phyloP scores from a whole-genome alignment of 2,329 filamentous ascomycete genomes.

The Stachybotrys elegans region DNA sequence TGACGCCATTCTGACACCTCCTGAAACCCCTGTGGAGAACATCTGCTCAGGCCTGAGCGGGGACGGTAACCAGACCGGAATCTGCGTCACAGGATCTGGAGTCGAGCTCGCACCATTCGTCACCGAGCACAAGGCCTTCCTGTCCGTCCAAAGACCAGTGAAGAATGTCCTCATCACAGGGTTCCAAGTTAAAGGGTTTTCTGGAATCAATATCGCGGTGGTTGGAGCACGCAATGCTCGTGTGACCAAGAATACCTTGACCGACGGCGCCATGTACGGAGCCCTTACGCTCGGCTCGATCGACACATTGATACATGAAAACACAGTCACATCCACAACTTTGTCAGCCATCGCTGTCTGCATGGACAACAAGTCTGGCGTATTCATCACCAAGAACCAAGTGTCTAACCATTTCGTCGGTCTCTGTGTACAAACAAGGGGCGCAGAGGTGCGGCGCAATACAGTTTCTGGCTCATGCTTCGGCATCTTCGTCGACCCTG shows the following conservation, averaged over 20 bases:
- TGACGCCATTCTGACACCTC: slow-evolving; percentile 20
- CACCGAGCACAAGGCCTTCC: slow-evolving; percentile 24
- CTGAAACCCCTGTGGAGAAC: slow-evolving; percentile 16
- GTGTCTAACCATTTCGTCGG: slow-evolving; percentile 24
- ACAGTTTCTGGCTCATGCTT: slow-evolving; percentile 22
- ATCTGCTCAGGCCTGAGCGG: slow-evolving; percentile 25
- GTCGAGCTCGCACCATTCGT: slow-evolving; percentile 18
- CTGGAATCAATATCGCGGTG: slow-evolving; percentile 29
- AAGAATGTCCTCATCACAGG: slow-evolving; percentile 26
- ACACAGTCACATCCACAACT: slow-evolving; percentile 16
- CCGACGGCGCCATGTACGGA: slow-evolving; percentile 24
- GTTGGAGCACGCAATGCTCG: slow-evolving; percentile 23
- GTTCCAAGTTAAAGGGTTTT: slow-evolving; percentile 25
- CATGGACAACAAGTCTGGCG: slow-evolving; percentile 26
- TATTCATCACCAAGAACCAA: slow-evolving; percentile 20
- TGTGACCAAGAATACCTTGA: slow-evolving; percentile 20
- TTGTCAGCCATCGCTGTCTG: slow-evolving; percentile 25
- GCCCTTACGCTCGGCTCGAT: slow-evolving; percentile 28
- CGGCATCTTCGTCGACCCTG: slow-evolving; percentile 27
- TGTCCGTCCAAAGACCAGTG: slow-evolving; percentile 17
- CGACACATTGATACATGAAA: slow-evolving; percentile 20
- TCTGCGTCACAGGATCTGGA: slow-evolving; percentile 26
- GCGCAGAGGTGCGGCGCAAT: slow-evolving; percentile 25
- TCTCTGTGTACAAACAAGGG: slow-evolving; percentile 28
- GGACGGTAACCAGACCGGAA: slow-evolving; percentile 18